phyloP scores from a whole-genome alignment of 805 yeast genomes.

The Saturnispora diversa region DNA sequence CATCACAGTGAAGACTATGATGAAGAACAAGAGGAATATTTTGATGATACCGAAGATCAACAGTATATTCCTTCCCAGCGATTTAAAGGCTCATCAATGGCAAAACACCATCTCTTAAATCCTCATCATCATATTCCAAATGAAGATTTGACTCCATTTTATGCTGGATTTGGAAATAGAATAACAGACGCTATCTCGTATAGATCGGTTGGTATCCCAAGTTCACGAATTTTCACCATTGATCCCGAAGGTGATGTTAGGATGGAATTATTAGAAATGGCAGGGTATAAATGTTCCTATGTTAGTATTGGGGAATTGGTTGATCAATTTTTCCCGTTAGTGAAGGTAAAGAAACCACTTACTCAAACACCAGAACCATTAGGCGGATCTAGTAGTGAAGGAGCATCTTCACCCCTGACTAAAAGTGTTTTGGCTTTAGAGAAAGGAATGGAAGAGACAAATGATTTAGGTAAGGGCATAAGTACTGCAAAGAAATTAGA shows the following conservation, averaged over 20 bases:
- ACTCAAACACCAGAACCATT: not conserved
- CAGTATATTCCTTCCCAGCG: not conserved
- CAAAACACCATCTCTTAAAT: constrained; percentile 8
- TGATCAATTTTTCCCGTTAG: constrained; percentile 85
- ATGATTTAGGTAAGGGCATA: not conserved
- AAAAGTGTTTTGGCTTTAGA: constrained; percentile 5
- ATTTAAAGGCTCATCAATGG: not conserved
- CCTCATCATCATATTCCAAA: constrained; percentile 10
- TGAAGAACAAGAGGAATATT: constrained; percentile 24
- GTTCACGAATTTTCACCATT: constrained; percentile 90
- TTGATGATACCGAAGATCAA: constrained; percentile 10
- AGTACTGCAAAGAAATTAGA: constrained; percentile 10
- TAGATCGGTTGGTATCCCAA: constrained; percentile 87
- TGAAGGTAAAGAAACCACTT: not conserved
- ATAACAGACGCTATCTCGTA: constrained; percentile 95
- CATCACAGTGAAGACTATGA: not conserved
- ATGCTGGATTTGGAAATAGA: constrained; percentile 95
- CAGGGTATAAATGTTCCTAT: constrained; percentile 86
- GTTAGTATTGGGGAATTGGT: constrained; percentile 87
- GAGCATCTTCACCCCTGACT: not conserved
- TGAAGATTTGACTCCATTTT: constrained; percentile 62
- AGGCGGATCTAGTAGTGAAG: constrained; percentile 11
- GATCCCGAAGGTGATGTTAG: constrained; percentile 96
- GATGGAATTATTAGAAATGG: constrained; percentile 89
- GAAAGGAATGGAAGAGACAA: not conserved